A percentile compares a stretch with the other conserved stretches of the same genome.
phyloP scores from a whole-genome alignment of 2,329 filamentous ascomycete genomes.

The Cryphonectria japonica region DNA sequence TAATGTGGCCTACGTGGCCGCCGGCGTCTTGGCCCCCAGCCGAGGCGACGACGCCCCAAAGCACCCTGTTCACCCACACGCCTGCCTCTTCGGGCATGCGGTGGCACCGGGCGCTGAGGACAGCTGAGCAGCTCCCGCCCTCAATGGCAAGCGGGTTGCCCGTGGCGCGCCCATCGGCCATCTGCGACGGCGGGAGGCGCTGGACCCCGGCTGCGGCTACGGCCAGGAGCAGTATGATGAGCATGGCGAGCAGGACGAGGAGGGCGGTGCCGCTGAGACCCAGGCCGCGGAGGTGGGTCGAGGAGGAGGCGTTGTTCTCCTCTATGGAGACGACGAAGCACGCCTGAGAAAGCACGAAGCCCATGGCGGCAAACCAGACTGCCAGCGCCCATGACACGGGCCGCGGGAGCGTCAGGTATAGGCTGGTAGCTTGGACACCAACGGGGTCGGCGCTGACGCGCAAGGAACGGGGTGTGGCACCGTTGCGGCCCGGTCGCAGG shows the following conservation, averaged over 20 bases:
- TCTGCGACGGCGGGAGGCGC: conserved; percentile 42
- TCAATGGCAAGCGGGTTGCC: conserved; percentile 54
- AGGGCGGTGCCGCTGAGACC: conserved; percentile 50
- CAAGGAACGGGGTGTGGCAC: conserved; percentile 40
- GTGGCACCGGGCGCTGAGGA: conserved; percentile 55
- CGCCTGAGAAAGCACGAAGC: conserved; percentile 52
- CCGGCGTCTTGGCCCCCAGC: conserved; percentile 39
- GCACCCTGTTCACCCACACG: conserved; percentile 44
- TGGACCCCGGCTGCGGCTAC: conserved; percentile 46
- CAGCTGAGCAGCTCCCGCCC: conserved; percentile 55
- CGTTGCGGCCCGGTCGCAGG: neutral
- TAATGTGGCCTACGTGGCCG: conserved; percentile 46
- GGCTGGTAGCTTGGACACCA: conserved; percentile 50
- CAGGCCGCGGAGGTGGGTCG: conserved; percentile 38
- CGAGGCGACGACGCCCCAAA: conserved; percentile 50
- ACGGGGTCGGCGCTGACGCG: conserved; percentile 49
- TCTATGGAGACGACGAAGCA: conserved; percentile 40
- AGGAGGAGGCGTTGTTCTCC: conserved; percentile 17
- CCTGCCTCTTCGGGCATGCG: conserved; percentile 38
- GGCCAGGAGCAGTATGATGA: conserved; percentile 41
- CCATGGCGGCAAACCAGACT: conserved; percentile 47
- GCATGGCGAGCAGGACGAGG: conserved; percentile 45
- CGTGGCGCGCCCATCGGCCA: conserved; percentile 40
- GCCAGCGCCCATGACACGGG: conserved; percentile 50
- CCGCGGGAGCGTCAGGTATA: conserved; percentile 55